Conservation (phyloP, 2,329 filamentous ascomycete species). For the Aureobasidium sp. region DNA sequence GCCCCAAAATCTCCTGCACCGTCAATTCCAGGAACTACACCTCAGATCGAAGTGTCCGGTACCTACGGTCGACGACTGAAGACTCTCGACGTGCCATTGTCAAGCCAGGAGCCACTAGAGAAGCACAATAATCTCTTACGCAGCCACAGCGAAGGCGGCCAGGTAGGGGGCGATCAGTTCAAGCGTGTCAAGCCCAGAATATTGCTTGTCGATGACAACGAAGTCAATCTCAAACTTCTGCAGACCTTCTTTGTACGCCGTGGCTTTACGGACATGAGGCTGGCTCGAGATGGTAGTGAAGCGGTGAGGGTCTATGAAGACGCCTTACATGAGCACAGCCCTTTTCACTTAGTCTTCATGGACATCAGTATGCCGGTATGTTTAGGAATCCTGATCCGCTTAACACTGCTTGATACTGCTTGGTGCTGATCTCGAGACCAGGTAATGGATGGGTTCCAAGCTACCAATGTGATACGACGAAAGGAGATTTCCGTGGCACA, state of each 20-base stretch:
- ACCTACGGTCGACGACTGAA: background rate
- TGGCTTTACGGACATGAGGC: background rate
- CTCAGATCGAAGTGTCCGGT: background rate
- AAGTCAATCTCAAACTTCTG: slow-evolving; percentile 17
- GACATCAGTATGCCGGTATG: slow-evolving; percentile 11
- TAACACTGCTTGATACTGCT: too few species aligned
- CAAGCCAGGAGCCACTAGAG: background rate
- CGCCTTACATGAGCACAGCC: background rate
- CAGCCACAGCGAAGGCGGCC: background rate
- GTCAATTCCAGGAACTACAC: background rate
- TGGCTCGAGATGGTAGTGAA: slow-evolving; percentile 6
- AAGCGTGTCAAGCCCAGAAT: slow-evolving; percentile 4
- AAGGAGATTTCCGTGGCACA: slow-evolving; percentile 22
- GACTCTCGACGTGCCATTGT: background rate
- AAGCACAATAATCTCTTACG: background rate
- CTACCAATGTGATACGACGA: slow-evolving; percentile 22
- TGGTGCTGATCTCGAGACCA: slow-evolving; percentile 7
- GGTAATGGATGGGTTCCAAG: slow-evolving; percentile 22
- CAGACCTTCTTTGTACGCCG: slow-evolving; percentile 12
- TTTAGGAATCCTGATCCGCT: background rate
- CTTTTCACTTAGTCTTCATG: slow-evolving; percentile 10
- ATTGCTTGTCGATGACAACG: slow-evolving; percentile 20
- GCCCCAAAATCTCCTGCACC: background rate
- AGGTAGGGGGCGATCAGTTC: background rate
- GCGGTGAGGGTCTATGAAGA: background rate